These are phyloP conservation scores for Stropharia rugosoannulata DNA, from an alignment of 768 basidiomycete species.

Conservation along the genomic window DNA sequence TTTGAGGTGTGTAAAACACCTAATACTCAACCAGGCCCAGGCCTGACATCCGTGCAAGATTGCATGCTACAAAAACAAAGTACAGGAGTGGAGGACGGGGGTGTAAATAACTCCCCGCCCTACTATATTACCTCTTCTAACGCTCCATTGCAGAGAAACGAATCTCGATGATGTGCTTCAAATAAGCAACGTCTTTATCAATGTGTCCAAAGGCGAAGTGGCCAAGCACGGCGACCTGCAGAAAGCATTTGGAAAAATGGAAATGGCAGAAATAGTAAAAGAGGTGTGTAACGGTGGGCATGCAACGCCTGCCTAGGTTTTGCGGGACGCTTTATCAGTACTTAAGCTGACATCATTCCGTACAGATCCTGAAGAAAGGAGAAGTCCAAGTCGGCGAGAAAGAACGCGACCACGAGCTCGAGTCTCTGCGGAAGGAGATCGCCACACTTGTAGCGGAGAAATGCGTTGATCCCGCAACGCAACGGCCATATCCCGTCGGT, in stretches of 20 bases:
- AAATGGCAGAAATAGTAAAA: conserved; percentile 70
- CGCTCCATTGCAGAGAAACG: conserved; percentile 61
- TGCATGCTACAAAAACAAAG: conserved; percentile 99
- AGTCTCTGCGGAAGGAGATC: conserved; percentile 82
- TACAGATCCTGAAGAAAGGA: conserved; percentile 90
- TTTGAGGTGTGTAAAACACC: conserved; percentile 68
- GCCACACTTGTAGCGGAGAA: conserved; percentile 94
- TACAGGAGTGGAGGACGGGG: conserved; percentile 93
- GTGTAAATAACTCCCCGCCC: conserved; percentile 53
- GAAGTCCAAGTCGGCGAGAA: conserved; percentile 97
- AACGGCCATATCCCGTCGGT: conserved; percentile 87
- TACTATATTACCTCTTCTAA: background rate
- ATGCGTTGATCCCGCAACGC: conserved; percentile 90
- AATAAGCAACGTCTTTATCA: conserved; percentile 92
- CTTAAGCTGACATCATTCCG: no score
- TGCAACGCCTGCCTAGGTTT: background rate
- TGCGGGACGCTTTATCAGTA: background rate
- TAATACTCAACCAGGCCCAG: background rate
- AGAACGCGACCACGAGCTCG: conserved; percentile 89
- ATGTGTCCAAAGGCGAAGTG: conserved; percentile 95
- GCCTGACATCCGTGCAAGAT: conserved; percentile 46
- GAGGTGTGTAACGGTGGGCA: conserved; percentile 51
- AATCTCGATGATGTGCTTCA: conserved; percentile 95
- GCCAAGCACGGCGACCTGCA: conserved; percentile 88
- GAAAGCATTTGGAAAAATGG: conserved; percentile 85